phyloP scores from a whole-genome alignment of 2,329 filamentous ascomycete species.

The Westerdykella ornata region DNA sequence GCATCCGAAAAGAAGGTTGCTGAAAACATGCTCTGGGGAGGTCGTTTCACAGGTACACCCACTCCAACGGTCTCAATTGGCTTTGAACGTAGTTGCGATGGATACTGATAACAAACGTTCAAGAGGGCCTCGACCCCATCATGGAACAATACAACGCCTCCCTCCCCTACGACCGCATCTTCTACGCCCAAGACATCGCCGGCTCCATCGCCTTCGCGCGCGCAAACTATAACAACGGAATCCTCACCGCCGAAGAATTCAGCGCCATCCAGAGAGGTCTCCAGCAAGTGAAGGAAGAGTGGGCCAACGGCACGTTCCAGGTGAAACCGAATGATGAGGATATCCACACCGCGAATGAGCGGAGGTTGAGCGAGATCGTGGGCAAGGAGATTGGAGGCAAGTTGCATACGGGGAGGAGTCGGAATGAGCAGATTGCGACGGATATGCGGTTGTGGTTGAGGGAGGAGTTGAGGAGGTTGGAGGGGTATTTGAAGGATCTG shows the following conservation, averaged over 20 bases:
- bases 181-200: constrained; percentile 74
- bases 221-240: constrained; percentile 68
- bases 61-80: constrained; percentile 5
- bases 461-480: constrained; percentile 64
- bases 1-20: constrained; percentile 32
- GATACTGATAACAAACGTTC: background rate
- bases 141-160: constrained; percentile 82
- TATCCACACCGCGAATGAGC: constrained; percentile 51
- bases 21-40: constrained; percentile 37
- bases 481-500: constrained; percentile 61
- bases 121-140: constrained; percentile 74
- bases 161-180: constrained; percentile 68
- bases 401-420: constrained; percentile 77
- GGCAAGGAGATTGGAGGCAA: constrained; percentile 81
- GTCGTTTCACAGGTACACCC: constrained; percentile 29
- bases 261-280: constrained; percentile 66
- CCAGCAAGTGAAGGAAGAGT: constrained; percentile 49
- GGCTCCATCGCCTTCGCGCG: constrained; percentile 76
- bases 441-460: constrained; percentile 88
- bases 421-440: constrained; percentile 85
- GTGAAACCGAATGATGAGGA: constrained; percentile 47
- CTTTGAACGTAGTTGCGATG: background rate
- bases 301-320: constrained; percentile 43
- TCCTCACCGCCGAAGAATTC: constrained; percentile 69
- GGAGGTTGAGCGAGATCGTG: constrained; percentile 66